Evolutionary conservation across 805 yeast genomes (phyloP), one percentile per base, ranked within the genome.

Genomic region (Lachancea lanzarotensis): DNA sequence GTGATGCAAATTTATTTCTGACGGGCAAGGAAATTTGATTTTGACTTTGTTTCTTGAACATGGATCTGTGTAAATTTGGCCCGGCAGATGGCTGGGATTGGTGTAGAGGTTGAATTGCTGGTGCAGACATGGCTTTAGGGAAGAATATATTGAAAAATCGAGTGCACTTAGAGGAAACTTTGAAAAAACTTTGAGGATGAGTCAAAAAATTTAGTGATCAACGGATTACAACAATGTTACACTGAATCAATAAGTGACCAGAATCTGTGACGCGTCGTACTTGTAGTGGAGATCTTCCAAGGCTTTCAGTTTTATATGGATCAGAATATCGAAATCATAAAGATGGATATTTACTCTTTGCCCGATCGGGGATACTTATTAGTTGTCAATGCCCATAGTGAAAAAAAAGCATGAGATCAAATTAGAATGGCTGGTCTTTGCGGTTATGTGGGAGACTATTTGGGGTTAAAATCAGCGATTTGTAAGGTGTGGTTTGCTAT

Each of bases 1-100:
- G 83, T 12, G 82, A 76, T 7, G 76, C 66, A 49, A 66, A 59
- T 31, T 60, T 60, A 45, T 55, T 47, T 52, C 49, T 53, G 15
- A 42, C 34, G 33, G 43, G 42, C 30, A 30, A 30, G 37, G 43
- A 11, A n/a, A 35, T 25, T 18, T 35, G 33, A 36, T 35, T n/a
- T 40, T 52, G 51, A 36, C 33, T n/a, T 40, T 52, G 51, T 38
- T 53, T 56, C 39, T 57, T 54, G 40, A 59, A 56, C 43, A 61
- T 49, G 19, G 55, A 43, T 45, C 53, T 59, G 42, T 57, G 60
- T 35, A 61, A 45, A 26, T 29, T 38, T 17, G 46, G 16, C 3
- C 31, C 38, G 4, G 43, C 38, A 5, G 43, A 15, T 35, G 15
- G 20, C 17, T 40, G 51, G 12, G 48, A 49, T 43, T 55, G 57